These are phyloP conservation scores for Diaporthe sp. DNA, from an alignment of 2,329 filamentous ascomycete genomes.

Conservation along the genomic window DNA sequence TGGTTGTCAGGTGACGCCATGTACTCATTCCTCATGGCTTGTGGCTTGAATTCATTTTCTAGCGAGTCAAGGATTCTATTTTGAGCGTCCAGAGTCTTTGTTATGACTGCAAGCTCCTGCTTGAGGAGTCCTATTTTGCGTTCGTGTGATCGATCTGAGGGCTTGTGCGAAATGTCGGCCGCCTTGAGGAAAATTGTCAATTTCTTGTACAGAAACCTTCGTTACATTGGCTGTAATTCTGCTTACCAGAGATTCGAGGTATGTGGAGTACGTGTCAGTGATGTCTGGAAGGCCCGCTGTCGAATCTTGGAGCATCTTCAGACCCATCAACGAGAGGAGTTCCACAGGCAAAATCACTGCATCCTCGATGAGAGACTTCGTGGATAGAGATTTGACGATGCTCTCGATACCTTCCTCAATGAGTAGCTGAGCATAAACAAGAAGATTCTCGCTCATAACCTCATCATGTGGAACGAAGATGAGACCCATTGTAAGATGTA, in stretches of 20 bases:
- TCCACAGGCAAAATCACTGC: slow-evolving; percentile 56
- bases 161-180: neutral
- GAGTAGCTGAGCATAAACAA: neutral
- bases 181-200: neutral
- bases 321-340: slow-evolving; percentile 54
- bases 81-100: neutral
- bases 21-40: no score
- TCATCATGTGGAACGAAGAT: slow-evolving; percentile 1
- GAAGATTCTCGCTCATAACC: neutral
- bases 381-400: neutral
- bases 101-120: neutral
- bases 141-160: neutral
- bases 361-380: neutral
- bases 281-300: slow-evolving; percentile 54
- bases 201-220: neutral
- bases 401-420: neutral
- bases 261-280: slow-evolving; percentile 56
- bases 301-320: slow-evolving; percentile 54
- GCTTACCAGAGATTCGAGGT: slow-evolving; percentile 52
- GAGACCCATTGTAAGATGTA: neutral
- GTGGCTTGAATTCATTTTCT: neutral
- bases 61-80: neutral
- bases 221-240: neutral
- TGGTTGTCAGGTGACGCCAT: no score
- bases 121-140: neutral